Base-by-base conservation (phyloP, 2,329 filamentous ascomycete species). In the Beauveria sp. region DNA sequence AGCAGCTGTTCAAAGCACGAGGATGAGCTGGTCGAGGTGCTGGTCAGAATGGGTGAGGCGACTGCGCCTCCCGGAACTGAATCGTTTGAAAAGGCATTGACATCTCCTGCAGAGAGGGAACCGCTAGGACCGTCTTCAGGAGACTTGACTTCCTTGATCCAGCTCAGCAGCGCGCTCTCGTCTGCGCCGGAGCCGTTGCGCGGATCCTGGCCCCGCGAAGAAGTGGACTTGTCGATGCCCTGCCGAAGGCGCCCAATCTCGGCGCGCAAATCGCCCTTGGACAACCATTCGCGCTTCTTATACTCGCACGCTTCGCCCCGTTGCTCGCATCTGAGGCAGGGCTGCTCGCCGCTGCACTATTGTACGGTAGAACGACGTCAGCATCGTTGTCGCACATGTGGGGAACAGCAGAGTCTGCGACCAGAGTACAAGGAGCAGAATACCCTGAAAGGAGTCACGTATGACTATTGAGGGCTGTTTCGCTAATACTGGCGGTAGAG, bases 161-260 rank as follows among this genome's bases (percentile, higher is more conserved):
- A 60, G 48, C 46, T 24, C 38, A 45, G 49, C 34, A 60, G 8
- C 14, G 46, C 31, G 24, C 42, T 31, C 8, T 43, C 31, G 31
- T 31, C 20, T 24, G 34, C 22, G 18, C 22, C 12, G 22, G 43
- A 18, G 48, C 34, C 42, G 26, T 6, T 43, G 5, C 3, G 14
- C 8, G 3, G 53, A 26, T 31, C 53, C 18, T 24, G 16, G 16
- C 10, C 24, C 40, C 14, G 53, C 24, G 34, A 20, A 5, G 42
- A 8, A 5, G 10, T 5, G 53, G 40, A 5, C 9, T 56, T 24
- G 4, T n/a, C 38, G 16, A 54, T 12, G 42, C 65, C 64, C 58
- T 64, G 61, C 10, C 63, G 63, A 1, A 69, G 60, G 0, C 67
- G 57, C 56, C 64, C 66, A 20, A 69, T 69, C 22, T 69, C 66